Evolutionary conservation across 495 filamentous ascomycete species (phyloP).

Genomic region (Hyaloscypha bicolor): DNA sequence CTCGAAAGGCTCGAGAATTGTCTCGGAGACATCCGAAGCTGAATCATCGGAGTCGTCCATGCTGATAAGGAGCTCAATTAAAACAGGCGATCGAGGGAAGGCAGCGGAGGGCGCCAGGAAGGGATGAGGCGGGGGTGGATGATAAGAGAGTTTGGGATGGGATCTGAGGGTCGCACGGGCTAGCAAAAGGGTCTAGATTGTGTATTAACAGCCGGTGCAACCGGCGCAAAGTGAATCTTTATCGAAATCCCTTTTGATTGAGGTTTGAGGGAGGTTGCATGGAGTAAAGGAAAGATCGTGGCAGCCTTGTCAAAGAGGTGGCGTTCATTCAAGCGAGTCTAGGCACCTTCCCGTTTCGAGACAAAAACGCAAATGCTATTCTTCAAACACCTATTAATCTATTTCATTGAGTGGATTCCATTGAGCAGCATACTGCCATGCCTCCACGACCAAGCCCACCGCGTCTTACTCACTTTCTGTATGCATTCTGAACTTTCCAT

Average conservation of each 20-base stretch:
- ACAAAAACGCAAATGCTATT: neutral
- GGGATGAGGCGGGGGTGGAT: neutral
- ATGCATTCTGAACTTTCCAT: neutral
- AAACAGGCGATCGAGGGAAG: neutral
- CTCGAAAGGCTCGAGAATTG: neutral
- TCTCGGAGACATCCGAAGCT: neutral
- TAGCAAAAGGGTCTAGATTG: neutral
- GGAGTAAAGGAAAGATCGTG: too few relatives aligned
- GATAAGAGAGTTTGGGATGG: neutral
- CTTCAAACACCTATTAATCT: neutral
- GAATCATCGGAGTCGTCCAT: constrained; percentile 14
- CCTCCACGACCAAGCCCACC: constrained; percentile 28
- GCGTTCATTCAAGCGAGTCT: neutral
- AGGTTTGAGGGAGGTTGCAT: neutral
- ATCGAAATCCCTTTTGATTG: neutral
- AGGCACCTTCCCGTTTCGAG: neutral
- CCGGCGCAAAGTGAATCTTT: neutral
- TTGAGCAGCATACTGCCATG: neutral
- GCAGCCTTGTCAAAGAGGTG: neutral
- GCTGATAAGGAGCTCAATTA: neutral
- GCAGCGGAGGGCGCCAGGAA: neutral
- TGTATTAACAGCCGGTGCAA: neutral
- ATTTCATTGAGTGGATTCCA: neutral
- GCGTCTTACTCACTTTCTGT: constrained; percentile 62
- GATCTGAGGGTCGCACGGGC: neutral